Evolutionary conservation across 2,329 filamentous ascomycete genomes (phyloP).

Genomic region (Cytospora paraplurivora): DNA sequence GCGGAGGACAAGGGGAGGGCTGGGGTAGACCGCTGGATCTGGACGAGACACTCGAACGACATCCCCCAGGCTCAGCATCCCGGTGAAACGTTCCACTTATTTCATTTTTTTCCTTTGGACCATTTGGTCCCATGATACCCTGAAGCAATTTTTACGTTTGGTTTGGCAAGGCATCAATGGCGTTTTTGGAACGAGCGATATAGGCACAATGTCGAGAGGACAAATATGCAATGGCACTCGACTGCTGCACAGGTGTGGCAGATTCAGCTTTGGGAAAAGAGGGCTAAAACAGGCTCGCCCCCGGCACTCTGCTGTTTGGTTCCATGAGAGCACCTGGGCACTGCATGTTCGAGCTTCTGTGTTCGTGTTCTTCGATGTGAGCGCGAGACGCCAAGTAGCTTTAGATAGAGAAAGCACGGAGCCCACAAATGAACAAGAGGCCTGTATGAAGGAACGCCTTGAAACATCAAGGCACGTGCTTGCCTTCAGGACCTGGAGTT

Average conservation of each 20-base stretch:
- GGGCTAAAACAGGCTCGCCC: not conserved
- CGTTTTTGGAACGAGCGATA: slow-evolving; percentile 15
- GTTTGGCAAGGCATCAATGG: slow-evolving; percentile 24
- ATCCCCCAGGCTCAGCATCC: slow-evolving; percentile 22
- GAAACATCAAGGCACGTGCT: not conserved
- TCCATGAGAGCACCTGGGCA: not conserved
- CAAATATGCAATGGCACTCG: too few species aligned
- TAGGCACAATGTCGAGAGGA: not conserved
- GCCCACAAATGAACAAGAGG: not conserved
- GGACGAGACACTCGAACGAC: slow-evolving; percentile 12
- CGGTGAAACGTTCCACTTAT: not conserved
- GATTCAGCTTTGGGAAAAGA: not conserved
- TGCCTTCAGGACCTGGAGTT: too few species aligned
- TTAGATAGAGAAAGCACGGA: not conserved
- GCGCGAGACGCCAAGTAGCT: not conserved
- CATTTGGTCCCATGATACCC: slow-evolving; percentile 25
- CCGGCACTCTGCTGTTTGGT: not conserved
- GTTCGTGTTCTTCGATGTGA: not conserved
- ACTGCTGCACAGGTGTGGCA: not conserved
- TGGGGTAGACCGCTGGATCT: slow-evolving; percentile 26
- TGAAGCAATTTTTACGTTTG: slow-evolving; percentile 16
- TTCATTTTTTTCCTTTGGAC: slow-evolving; percentile 9
- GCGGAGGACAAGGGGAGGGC: slow-evolving; percentile 32
- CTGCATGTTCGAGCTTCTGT: not conserved
- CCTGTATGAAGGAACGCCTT: not conserved